Evolutionary conservation across 495 filamentous ascomycete species (phyloP).

Genomic region (Evernia prunastri): DNA sequence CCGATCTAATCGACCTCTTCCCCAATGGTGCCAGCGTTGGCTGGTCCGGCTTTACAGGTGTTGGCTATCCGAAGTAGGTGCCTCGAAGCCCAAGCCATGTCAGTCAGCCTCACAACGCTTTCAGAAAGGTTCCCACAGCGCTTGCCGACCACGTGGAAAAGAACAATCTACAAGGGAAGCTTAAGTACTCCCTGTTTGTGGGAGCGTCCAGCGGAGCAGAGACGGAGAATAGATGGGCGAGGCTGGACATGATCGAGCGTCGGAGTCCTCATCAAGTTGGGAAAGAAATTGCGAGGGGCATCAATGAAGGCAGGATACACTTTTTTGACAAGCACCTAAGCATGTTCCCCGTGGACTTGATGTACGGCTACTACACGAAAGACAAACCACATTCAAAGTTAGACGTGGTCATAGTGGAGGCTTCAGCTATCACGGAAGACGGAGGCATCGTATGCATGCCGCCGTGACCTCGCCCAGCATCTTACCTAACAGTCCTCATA

Average conservation of each 20-base stretch:
- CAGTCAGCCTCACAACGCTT: conserved; percentile 4
- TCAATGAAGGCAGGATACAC: conserved; percentile 81
- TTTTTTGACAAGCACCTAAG: conserved; percentile 90
- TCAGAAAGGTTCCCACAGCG: conserved; percentile 74
- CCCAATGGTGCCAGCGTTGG: conserved; percentile 79
- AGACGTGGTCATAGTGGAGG: conserved; percentile 82
- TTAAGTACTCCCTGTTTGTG: conserved; percentile 81
- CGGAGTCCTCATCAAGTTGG: conserved; percentile 84
- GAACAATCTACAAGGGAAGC: conserved; percentile 76
- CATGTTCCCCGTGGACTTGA: conserved; percentile 87
- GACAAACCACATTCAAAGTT: conserved; percentile 65
- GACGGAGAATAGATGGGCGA: conserved; percentile 86
- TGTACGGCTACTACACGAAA: conserved; percentile 79
- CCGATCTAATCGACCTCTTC: conserved; percentile 74
- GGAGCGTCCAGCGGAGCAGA: conserved; percentile 84
- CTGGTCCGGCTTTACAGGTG: conserved; percentile 88
- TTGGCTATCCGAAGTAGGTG: conserved; percentile 81
- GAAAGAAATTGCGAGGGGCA: conserved; percentile 84
- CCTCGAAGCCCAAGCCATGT: conserved; percentile 1
- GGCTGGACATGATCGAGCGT: conserved; percentile 81
- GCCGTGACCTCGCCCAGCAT: not conserved
- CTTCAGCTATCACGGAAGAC: conserved; percentile 84
- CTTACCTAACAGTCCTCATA: not conserved
- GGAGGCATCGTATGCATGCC: conserved; percentile 54
- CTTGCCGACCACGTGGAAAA: conserved; percentile 86